Conservation (phyloP, 805 yeast species). For the Novakomyces olei region DNA sequence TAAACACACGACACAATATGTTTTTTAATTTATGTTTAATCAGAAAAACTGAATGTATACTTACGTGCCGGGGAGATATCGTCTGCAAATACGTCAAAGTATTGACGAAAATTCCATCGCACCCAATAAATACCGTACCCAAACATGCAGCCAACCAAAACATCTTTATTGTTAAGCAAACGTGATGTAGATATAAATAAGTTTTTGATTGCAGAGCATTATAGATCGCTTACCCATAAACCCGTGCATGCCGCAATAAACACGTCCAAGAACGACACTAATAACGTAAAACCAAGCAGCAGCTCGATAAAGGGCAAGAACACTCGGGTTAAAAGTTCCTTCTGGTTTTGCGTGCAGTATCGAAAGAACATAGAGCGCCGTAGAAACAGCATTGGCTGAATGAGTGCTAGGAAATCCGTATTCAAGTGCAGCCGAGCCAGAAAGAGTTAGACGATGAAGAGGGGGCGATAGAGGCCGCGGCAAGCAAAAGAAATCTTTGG, state of each 20-base stretch:
- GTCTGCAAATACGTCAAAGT: slow-evolving; percentile 28
- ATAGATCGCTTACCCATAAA: slow-evolving; percentile 23
- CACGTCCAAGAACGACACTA: slow-evolving; percentile 53
- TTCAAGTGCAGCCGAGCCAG: slow-evolving; percentile 75
- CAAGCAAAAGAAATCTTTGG: slow-evolving; percentile 66
- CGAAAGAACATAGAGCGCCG: slow-evolving; percentile 22
- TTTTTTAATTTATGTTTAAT: no score
- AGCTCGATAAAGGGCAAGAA: slow-evolving; percentile 4
- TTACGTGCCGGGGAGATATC: no score
- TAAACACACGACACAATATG: background rate
- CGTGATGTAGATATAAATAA: background rate
- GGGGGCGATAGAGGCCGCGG: slow-evolving; percentile 93
- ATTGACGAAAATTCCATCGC: slow-evolving; percentile 21
- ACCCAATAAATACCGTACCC: slow-evolving; percentile 35
- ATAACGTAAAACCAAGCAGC: slow-evolving; percentile 26
- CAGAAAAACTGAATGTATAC: no score
- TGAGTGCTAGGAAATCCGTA: slow-evolving; percentile 92
- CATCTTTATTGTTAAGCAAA: slow-evolving; percentile 22
- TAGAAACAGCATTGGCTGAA: slow-evolving; percentile 83
- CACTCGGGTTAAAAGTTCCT: no score
- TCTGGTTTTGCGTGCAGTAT: background rate
- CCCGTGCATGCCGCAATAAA: slow-evolving; percentile 97
- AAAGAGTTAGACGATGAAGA: slow-evolving; percentile 65
- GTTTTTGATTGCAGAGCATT: no score
- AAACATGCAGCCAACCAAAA: slow-evolving; percentile 37